Base-by-base conservation (phyloP, 2,329 filamentous ascomycete species). In the Aspergillus sp. region DNA sequence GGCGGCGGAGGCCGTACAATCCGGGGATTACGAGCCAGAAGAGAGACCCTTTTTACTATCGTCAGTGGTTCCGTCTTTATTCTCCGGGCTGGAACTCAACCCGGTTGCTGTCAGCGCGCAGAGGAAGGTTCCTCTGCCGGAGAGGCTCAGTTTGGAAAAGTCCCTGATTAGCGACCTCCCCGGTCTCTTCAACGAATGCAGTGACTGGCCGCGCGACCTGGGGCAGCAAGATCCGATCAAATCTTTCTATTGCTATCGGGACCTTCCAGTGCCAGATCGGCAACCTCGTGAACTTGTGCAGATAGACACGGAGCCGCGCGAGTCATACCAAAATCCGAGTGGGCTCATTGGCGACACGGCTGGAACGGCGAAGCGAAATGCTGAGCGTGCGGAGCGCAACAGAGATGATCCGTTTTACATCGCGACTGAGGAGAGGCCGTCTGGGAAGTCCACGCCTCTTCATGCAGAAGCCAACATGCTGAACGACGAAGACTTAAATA, bases 341-440 rank as follows among this genome's bases (percentile, higher is more conserved):
- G 34, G 40, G 24, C 15, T 37, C 11, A 71, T 80, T 34, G 78
- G 88, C 19, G 82, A 89, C 40, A 68, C 80, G 1, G 80, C 86
- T 46, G 84, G 85, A 29, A 55, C 84, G 26, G 82, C 83, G 4
- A 72, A 78, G 41, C 74, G 83, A 41, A 83, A 80, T 47, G 76
- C 80, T 3, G 85, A 94, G 52, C 74, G 88, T 8, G 64, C 72
- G 35, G 86, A 93, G 53, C 75, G 86, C 35, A 85, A 94, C 57
- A 82, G 75, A 45, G 89, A 96, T 52, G 91, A 98, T 49, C 91
- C 91, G 1, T 98, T 94, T 57, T 98, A 98, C 53, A 96, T 98
- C 50, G 69, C 68, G 15, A 60, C 64, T 5, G 63, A 63, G 24
- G 68, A 67, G 15, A 66, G 62, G 26, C 61, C 64, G 1, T 76